Evolutionary conservation across 371 early-diverging fungal genomes (phyloP), one percentile per base, ranked within the genome.

Genomic region (Capillidium heterosporum): DNA sequence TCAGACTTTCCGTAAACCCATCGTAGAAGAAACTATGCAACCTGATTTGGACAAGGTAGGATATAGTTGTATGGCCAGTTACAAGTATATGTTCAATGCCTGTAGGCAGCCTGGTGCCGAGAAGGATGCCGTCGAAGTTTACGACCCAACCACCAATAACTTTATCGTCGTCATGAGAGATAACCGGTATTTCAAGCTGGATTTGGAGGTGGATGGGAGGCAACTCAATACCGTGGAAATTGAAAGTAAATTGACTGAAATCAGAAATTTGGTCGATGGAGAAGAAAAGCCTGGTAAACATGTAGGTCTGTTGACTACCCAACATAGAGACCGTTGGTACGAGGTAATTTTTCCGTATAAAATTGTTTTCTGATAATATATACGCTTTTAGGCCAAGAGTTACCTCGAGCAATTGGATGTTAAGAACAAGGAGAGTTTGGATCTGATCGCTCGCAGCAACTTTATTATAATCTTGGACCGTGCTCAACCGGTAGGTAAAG

Each of bases 21-120:
- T 93, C 13, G 84, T 84, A 4, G 69, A 72, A 67, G 82, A 87
- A 60, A 72, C 77, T 32, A 70, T 96, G 27, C 79, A 82, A 52
- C 94, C 95, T 35, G 95, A 95, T 65, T 80, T 71, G 67, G 81
- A 78, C 46, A 81, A 82, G 61, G 76, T 75, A 32, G 69, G 71
- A 28, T 86, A 94, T 23, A 67, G 94, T 67, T 90, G 88, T 69
- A 88, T 87, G 76, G 75, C 84, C 64, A 86, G 90, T 58, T 94
- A 90, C 77, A 83, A 85, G 68, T 88, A 78, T 68, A 84, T 96
- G 89, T 96, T 95, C 78, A 91, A 95, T 67, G 83, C 93, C 46
- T 87, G 87, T 71, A 87, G 97, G 61, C 80, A 91, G 57, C 92
- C 97, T 47, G 67, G 68, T 58, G 81, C 81, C 67, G 90, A 90